Conservation (phyloP, 129 eudicot species). For the Flaveria robusta region DNA sequence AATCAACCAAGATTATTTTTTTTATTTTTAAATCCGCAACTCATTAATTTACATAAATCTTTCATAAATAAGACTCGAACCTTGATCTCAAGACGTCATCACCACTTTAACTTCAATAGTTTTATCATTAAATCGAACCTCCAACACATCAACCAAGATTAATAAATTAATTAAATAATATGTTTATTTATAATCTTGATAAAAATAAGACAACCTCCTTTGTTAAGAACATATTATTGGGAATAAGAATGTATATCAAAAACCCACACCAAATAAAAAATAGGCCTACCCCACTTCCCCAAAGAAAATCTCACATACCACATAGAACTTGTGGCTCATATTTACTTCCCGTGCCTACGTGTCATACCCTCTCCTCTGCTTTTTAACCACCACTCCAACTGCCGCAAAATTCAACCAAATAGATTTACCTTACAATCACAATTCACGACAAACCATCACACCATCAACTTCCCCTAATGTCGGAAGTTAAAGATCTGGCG, state of each 20-base stretch:
- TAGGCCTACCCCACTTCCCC: conserved; percentile 29
- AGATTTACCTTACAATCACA: conserved; percentile 22
- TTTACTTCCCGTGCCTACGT: conserved; percentile 27
- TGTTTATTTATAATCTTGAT: not conserved
- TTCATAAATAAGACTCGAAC: no score
- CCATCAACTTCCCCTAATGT: conserved; percentile 26
- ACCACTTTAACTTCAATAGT: no score
- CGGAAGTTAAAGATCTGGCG: conserved; percentile 47
- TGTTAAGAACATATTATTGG: conserved; percentile 11
- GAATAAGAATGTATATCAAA: conserved; percentile 23
- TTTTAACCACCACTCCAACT: conserved; percentile 31
- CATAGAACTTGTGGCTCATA: conserved; percentile 46
- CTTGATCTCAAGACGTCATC: no score
- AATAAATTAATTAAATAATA: not conserved
- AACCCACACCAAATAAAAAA: conserved; percentile 28
- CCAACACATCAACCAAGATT: not conserved
- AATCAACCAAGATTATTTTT: not conserved
- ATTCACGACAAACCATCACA: not conserved
- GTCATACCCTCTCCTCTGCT: conserved; percentile 38
- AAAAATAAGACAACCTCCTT: not conserved
- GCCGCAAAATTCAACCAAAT: conserved; percentile 18
- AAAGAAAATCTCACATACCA: conserved; percentile 41
- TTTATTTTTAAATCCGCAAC: no score
- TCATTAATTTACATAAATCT: no score
- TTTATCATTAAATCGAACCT: no score